A percentile compares a stretch with the other conserved stretches of the same genome.
These are phyloP conservation scores for Nemophila menziesii DNA, from an alignment of 257 asterid species.

Conservation along the genomic window DNA sequence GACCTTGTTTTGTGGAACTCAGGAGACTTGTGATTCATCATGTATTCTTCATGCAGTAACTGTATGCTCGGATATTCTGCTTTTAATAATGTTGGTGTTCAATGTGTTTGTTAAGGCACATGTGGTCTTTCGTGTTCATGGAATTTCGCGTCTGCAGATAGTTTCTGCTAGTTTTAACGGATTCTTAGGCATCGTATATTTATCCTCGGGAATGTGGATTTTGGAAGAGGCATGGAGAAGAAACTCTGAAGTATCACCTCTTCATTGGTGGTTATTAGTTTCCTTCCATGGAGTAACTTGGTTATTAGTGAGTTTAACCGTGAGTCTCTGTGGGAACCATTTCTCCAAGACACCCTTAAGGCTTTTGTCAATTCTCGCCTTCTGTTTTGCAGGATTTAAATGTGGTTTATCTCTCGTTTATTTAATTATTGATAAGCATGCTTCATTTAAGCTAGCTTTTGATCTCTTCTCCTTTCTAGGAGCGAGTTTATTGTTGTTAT, in stretches of 20 bases:
- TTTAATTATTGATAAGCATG: conserved; percentile 21
- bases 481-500: conserved; percentile 44
- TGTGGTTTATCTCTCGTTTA: conserved; percentile 39
- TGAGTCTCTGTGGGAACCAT: conserved; percentile 43
- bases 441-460: conserved; percentile 24
- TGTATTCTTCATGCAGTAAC: conserved; percentile 38
- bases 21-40: conserved; percentile 34
- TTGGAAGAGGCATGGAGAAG: conserved; percentile 37
- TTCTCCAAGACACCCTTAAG: conserved; percentile 44
- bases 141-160: conserved; percentile 40
- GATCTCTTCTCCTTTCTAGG: conserved; percentile 47
- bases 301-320: conserved; percentile 41
- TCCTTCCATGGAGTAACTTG: conserved; percentile 60
- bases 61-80: conserved; percentile 38
- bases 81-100: conserved; percentile 38
- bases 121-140: conserved; percentile 9
- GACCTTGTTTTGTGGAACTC: conserved; percentile 45
- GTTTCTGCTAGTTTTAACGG: conserved; percentile 47
- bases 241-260: conserved; percentile 23
- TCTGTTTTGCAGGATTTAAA: conserved; percentile 41
- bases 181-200: conserved; percentile 34
- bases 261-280: conserved; percentile 53
- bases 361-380: conserved; percentile 40
- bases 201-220: conserved; percentile 46
- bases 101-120: conserved; percentile 27